Evolutionary conservation across 257 asterid genomes (phyloP), one percentile per base, ranked within the genome.

Genomic region (Solanum paucissectum): DNA sequence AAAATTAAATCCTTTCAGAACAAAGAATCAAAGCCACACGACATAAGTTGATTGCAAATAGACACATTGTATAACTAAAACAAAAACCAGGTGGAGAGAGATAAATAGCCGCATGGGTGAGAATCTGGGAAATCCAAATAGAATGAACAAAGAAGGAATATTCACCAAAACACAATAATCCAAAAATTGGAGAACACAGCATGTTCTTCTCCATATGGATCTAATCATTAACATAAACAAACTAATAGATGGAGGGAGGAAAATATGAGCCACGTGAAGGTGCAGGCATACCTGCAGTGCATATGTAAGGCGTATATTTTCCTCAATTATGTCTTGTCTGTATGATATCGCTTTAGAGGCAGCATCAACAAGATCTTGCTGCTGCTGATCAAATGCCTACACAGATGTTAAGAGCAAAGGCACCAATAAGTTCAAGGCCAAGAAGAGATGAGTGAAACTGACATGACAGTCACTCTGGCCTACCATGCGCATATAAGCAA

Each of bases 361-460:
- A 91, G 99, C 99, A 93, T 93, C 96, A 91, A 95, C 96, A 88
- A 97, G 98, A 93, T 97, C 99, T 90, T 96, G 98, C 73, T 97
- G 99, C 92, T 97, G 99, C 91, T 96, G 99, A 92, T 97, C 99
- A 89, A 97, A 97, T 90, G 98, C 99, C 99, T 96, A 87, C 5
- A 86, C 83, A 84, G 88, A 83, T 42, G 83, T 91, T 83, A 83
- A 85, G 36, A 62, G 27, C 75, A 66, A 81, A 73, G 87, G 89
- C 69, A 20, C 34, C 42, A 49, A 32, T 49, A 46, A 82, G 86
- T 49, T 82, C 44, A 49, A 49, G 69, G 69, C 37, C 85, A 34
- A 86, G 23, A 37, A 14, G 62, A 71, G 81, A 66, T n/a, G 84
- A 46, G 75, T 42, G 44, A 55, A 44, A 5, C 46, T 32, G 84